Conservation (phyloP, 352 stramenopile genomes). For the Pythium folliculosum region DNA sequence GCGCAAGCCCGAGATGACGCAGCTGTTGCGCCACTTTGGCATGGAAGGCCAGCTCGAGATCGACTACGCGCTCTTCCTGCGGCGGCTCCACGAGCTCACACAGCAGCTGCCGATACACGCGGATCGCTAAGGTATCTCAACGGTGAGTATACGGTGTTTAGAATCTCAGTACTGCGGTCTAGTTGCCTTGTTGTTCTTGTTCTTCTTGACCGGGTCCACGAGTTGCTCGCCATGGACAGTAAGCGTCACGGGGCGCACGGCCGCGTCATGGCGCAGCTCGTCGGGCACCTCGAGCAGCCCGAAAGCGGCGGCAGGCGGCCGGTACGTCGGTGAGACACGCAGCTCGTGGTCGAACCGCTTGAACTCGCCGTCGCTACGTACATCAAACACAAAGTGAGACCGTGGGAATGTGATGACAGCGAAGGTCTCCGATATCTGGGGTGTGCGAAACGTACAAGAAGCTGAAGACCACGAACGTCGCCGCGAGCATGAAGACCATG, state of each 20-base stretch:
- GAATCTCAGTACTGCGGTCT: neutral
- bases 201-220: neutral
- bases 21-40: conserved; percentile 51
- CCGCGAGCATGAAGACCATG: conserved; percentile 42
- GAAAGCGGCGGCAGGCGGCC: conserved; percentile 12
- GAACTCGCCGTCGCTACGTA: conserved; percentile 51
- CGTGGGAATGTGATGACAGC: neutral
- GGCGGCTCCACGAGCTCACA: conserved; percentile 42
- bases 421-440: neutral
- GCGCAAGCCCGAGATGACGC: conserved; percentile 34
- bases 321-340: conserved; percentile 16
- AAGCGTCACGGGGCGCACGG: neutral
- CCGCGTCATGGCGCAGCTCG: neutral
- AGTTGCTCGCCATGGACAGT: neutral
- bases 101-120: conserved; percentile 10
- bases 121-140: neutral
- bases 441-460: conserved; percentile 57
- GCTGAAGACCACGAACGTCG: conserved; percentile 53
- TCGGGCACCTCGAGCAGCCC: conserved; percentile 5
- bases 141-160: neutral
- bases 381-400: neutral
- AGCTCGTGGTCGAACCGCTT: conserved; percentile 51
- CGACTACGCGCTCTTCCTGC: conserved; percentile 44
- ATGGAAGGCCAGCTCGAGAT: conserved; percentile 48
- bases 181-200: too few species aligned